Evolutionary conservation across 1,284 basidiomycete genomes (phyloP), one percentile per base, ranked within the genome.

Genomic region (Cystobasidium sp.): DNA sequence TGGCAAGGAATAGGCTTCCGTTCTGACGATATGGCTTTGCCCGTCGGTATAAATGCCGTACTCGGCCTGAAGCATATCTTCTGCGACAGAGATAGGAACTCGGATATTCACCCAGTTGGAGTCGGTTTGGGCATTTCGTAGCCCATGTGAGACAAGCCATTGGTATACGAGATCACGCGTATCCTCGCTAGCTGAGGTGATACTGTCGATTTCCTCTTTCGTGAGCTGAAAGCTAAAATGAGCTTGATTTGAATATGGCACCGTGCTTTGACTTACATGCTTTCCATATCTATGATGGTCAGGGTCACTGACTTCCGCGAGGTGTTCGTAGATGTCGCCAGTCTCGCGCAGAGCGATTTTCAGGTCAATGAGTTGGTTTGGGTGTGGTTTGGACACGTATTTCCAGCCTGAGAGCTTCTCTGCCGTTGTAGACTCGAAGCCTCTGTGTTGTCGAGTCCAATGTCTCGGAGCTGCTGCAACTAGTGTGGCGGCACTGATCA

Each of bases 71-170:
- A 66, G 64, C 64, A 66, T 66, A 2, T 52, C 22, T 31, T 66
- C 64, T 22, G 64, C 64, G 18, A 66, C 44, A 24, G 43, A 47
- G 20, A 66, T n/a, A 18, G 64, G 64, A 2, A 66, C 46, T 24
- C 64, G 64, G 24, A 66, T 31, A 52, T 66, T 66, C 18, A 66
- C 64, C 64, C 64, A 66, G 31, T 66, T 66, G 16, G 20, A 24
- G 49, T 66, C 64, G 8, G 39, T 41, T 14, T 52, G 64, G 9
- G 64, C 64, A 18, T 20, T 31, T 9, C 12, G 12, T 31, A 66
- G 20, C 3, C 64, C 64, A 44, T 66, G 64, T 44, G 64, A 66
- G 2, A 9, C 37, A 10, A 66, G 64, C 64, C 64, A 66, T 53
- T 66, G 43, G 22, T 66, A 47, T 18, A 66, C 64, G 14, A 66